phyloP scores from a whole-genome alignment of 176 grass and related monocot species.

The Echinochloa phyllopogon region DNA sequence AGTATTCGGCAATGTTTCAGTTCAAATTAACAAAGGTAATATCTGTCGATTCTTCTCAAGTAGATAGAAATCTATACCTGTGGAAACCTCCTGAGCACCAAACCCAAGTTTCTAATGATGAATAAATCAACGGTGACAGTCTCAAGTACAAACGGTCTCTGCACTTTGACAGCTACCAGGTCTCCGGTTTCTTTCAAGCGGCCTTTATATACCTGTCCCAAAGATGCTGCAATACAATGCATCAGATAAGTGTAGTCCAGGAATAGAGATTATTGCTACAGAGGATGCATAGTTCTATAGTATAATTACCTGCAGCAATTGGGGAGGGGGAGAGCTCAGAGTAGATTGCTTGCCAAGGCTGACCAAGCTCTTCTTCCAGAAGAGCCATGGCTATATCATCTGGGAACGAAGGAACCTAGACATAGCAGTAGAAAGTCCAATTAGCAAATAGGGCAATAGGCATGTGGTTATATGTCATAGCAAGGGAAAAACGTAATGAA shows the following conservation, averaged over 20 bases:
- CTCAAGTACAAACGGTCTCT: constrained; percentile 91
- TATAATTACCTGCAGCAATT: constrained; percentile 82
- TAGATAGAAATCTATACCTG: constrained; percentile 59
- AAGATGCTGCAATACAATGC: constrained; percentile 63
- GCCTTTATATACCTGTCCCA: constrained; percentile 97
- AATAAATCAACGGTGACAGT: constrained; percentile 94
- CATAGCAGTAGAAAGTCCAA: not conserved
- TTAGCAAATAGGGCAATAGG: constrained; percentile 40
- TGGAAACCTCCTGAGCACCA: constrained; percentile 84
- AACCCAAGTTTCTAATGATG: constrained; percentile 86
- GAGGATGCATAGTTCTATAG: not conserved
- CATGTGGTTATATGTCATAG: not conserved
- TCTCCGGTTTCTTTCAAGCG: constrained; percentile 95
- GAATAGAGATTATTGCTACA: not conserved
- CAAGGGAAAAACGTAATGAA: not conserved
- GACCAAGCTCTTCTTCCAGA: constrained; percentile 90
- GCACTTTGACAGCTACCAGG: constrained; percentile 94
- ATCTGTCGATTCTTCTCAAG: not conserved
- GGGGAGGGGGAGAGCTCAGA: constrained; percentile 90
- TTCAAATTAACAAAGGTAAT: constrained; percentile 6
- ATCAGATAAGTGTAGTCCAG: constrained; percentile 32
- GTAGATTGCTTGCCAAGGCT: constrained; percentile 87
- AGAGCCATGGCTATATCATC: constrained; percentile 95
- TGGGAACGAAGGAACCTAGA: constrained; percentile 91
- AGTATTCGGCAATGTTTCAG: constrained; percentile 19